A percentile compares a stretch with the other conserved stretches of the same genome.
Conservation (phyloP, 495 filamentous ascomycete genomes). For the Podospora anserina region DNA sequence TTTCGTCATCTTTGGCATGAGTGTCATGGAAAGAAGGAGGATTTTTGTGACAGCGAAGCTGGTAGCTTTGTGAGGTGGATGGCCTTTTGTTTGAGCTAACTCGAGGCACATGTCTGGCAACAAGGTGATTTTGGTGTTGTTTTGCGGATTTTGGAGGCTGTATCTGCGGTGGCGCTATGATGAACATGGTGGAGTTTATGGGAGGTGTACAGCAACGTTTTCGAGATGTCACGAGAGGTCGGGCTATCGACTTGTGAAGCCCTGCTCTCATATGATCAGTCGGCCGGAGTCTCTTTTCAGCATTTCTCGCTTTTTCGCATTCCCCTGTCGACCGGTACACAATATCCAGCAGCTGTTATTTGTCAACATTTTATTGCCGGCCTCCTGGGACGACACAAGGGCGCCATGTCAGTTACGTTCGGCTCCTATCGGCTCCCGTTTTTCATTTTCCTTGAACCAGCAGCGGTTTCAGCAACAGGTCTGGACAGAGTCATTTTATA, state of each 20-base stretch:
- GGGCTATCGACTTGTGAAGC: neutral
- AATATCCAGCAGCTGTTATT: neutral
- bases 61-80: conserved; percentile 1
- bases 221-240: neutral
- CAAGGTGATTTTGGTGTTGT: neutral
- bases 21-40: neutral
- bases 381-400: neutral
- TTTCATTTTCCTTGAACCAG: neutral
- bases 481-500: neutral
- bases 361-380: neutral
- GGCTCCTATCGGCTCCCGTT: neutral
- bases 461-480: neutral
- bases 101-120: conserved; percentile 3
- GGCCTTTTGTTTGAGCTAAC: neutral
- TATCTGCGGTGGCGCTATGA: neutral
- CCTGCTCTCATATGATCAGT: neutral
- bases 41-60: neutral
- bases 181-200: neutral
- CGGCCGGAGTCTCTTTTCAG: neutral
- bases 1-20: neutral
- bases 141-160: neutral
- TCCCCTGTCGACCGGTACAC: neutral
- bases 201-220: neutral
- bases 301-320: neutral
- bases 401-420: neutral